These are phyloP conservation scores for Cladosporium cucumerinum DNA, from an alignment of 2,329 filamentous ascomycete genomes.

Conservation along the genomic window DNA sequence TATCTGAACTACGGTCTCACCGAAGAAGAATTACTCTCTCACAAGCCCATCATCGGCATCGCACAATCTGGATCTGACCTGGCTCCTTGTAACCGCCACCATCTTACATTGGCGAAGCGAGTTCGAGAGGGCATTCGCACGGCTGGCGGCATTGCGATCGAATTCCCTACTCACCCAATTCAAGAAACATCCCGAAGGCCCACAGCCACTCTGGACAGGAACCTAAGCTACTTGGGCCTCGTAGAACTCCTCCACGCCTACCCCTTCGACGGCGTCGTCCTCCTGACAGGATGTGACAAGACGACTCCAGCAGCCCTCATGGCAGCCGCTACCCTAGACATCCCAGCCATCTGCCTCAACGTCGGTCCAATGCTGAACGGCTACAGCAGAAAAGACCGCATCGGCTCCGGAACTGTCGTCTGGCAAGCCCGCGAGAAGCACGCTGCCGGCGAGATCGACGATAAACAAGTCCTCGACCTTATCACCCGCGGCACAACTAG, in stretches of 20 bases:
- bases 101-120: constrained; percentile 28
- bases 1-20: constrained; percentile 33
- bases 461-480: constrained; percentile 28
- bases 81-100: constrained; percentile 32
- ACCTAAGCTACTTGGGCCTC: constrained; percentile 29
- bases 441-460: constrained; percentile 29
- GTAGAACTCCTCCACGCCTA: constrained; percentile 33
- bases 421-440: constrained; percentile 33
- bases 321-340: constrained; percentile 32
- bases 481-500: constrained; percentile 29
- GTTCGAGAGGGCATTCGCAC: constrained; percentile 31
- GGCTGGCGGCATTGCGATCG: constrained; percentile 32
- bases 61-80: constrained; percentile 32
- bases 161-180: constrained; percentile 34
- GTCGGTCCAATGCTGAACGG: constrained; percentile 34
- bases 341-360: constrained; percentile 32
- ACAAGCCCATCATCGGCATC: constrained; percentile 32
- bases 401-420: constrained; percentile 31
- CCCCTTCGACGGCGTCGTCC: constrained; percentile 32
- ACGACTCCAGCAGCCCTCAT: constrained; percentile 33
- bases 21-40: constrained; percentile 28
- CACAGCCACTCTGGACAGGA: constrained; percentile 32
- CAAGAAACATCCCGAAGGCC: constrained; percentile 30
- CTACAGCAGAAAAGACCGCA: constrained; percentile 24
- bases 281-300: constrained; percentile 33